phyloP scores from a whole-genome alignment of 73 alveolate species.

The Paramecium caudatum region DNA sequence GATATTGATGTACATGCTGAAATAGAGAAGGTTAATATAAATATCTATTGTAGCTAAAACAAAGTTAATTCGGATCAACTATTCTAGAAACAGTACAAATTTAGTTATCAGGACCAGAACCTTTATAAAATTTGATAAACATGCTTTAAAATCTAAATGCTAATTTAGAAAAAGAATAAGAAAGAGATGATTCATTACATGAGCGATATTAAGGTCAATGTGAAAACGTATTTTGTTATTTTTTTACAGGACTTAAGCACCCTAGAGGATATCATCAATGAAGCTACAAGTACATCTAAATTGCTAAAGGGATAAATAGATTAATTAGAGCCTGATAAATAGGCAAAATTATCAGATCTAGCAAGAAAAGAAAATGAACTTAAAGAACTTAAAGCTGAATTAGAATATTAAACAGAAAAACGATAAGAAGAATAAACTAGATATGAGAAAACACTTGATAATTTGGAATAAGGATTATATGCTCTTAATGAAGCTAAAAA shows the following conservation, averaged over 20 bases:
- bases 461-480: conserved; percentile 63
- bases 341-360: conserved; percentile 40
- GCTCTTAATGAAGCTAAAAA: conserved; percentile 48
- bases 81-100: conserved; percentile 27
- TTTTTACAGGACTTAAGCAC: conserved; percentile 48
- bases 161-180: conserved; percentile 64
- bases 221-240: conserved; percentile 43
- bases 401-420: conserved; percentile 61
- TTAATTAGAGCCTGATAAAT: conserved; percentile 31
- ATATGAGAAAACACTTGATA: conserved; percentile 58
- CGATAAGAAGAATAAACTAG: conserved; percentile 18
- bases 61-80: conserved; percentile 58
- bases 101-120: conserved; percentile 60
- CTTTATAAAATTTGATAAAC: conserved; percentile 53
- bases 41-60: conserved; percentile 10
- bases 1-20: conserved; percentile 37
- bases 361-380: conserved; percentile 56
- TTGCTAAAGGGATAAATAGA: conserved; percentile 57
- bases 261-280: conserved; percentile 49
- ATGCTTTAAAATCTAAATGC: conserved; percentile 24
- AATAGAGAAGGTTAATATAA: conserved; percentile 21
- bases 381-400: conserved; percentile 54
- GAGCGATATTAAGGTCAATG: conserved; percentile 37
- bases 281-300: conserved; percentile 61
- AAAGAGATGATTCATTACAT: conserved; percentile 56